phyloP scores from a whole-genome alignment of 2,329 filamentous ascomycete genomes.

The Chaetomiaceae sp. region DNA sequence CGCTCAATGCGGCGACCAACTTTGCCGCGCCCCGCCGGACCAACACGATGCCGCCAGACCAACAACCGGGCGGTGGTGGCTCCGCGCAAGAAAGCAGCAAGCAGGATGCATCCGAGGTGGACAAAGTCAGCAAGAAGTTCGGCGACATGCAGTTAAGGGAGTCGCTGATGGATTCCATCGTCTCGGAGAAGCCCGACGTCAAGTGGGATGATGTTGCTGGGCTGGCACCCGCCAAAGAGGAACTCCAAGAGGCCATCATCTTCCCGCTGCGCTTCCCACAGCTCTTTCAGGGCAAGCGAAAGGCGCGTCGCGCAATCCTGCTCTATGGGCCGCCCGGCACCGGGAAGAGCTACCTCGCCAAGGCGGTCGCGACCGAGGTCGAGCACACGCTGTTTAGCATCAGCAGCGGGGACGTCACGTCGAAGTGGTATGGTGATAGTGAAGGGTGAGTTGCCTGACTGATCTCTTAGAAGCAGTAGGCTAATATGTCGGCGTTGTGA shows the following conservation, averaged over 20 bases:
- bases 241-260: slow-evolving; percentile 19
- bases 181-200: slow-evolving; percentile 20
- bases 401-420: no score
- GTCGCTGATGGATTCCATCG: slow-evolving; percentile 12
- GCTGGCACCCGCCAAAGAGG: slow-evolving; percentile 18
- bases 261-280: slow-evolving; percentile 19
- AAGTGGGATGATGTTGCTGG: slow-evolving; percentile 22
- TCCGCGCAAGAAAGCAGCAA: no score
- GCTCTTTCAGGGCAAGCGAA: slow-evolving; percentile 23
- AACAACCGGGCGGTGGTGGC: not conserved
- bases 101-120: not conserved
- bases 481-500: no score
- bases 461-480: no score
- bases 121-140: not conserved
- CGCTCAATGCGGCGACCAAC: not conserved
- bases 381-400: no score
- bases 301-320: slow-evolving; percentile 32
- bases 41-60: not conserved
- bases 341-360: slow-evolving; percentile 55
- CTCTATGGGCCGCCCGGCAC: slow-evolving; percentile 55
- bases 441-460: no score
- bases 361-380: slow-evolving; percentile 24
- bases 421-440: no score
- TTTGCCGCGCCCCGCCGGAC: not conserved
- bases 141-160: not conserved